Evolutionary conservation across 140 eudicot species (phyloP).

Genomic region (Ambrosia hybrid): DNA sequence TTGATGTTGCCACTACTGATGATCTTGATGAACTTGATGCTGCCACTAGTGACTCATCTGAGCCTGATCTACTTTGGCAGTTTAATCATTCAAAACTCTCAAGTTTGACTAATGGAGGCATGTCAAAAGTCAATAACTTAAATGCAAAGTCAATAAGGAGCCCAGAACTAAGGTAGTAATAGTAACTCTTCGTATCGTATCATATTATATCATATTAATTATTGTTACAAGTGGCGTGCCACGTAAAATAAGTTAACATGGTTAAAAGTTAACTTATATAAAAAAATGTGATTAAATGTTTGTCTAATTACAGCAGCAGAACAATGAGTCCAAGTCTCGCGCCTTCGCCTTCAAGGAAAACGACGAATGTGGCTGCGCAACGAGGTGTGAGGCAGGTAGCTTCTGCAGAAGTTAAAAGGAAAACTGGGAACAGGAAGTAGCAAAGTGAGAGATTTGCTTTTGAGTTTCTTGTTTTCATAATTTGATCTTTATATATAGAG

Average conservation of each 20-base stretch:
- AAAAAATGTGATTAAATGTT: background rate
- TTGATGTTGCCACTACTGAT: slow-evolving; percentile 60
- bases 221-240: background rate
- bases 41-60: slow-evolving; percentile 89
- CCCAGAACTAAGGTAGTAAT: slow-evolving; percentile 77
- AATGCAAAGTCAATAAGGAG: slow-evolving; percentile 51
- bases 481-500: slow-evolving; percentile 25
- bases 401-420: slow-evolving; percentile 58
- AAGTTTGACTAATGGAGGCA: slow-evolving; percentile 48
- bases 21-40: slow-evolving; percentile 90
- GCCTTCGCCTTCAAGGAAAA: slow-evolving; percentile 59
- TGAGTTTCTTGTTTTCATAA: slow-evolving; percentile 13
- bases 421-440: slow-evolving; percentile 61
- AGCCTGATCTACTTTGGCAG: slow-evolving; percentile 84
- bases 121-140: slow-evolving; percentile 47
- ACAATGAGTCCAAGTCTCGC: slow-evolving; percentile 46
- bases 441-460: slow-evolving; percentile 8
- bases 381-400: slow-evolving; percentile 50
- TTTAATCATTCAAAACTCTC: slow-evolving; percentile 68
- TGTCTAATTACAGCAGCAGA: slow-evolving; percentile 41
- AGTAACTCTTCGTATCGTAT: slow-evolving; percentile 2
- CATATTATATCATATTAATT: no score
- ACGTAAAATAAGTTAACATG: background rate
- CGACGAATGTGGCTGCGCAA: slow-evolving; percentile 40
- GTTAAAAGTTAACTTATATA: background rate